Evolutionary conservation across 176 grass and related monocot genomes (phyloP), one percentile per base, ranked within the genome.

Genomic region (Luzula sylvatica): DNA sequence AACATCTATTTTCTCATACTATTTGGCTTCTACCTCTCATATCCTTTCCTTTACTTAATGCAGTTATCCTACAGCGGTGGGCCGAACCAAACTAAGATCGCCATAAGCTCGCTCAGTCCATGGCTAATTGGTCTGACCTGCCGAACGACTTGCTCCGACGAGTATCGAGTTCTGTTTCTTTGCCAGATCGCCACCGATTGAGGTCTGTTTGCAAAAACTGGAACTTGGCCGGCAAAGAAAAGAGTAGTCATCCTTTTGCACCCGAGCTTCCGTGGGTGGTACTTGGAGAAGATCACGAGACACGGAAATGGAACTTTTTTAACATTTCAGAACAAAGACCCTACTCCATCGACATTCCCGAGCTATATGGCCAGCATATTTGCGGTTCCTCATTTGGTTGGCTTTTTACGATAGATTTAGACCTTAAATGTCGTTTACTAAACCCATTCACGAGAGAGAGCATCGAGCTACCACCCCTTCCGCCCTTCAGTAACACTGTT

Each of bases 151-250:
- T 38, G 45, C 11, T 51, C 4, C 22, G 12, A 23, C 61, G 7
- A 65, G 26, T 15, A 7, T 29, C 9, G 6, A n/a, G 21, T 3
- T 65, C n/a, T 21, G 11, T 65, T 38, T 4, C 61, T 11, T 23
- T 65, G 22, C 2, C 23, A 7, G 44, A 65, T 23, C 28, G 29
- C 8, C 61, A 65, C 28, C 11, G 61, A 29, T 51, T 65, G 4
- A 48, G 42, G 46, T 20, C 42, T 65, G 42, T 65, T 16, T 65
- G 60, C 48, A 11, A 3, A 7, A 47, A 50, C 15, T 65, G 61
- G 42, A 20, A 28, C 19, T 20, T 7, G 5, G 42, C 47, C 26
- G n/a, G 25, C 21, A 44, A 44, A 46, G 45, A 62, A 2, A 46
- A 14, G n/a, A 45, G 16, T 7, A 11, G 14, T 45, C 11, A 2